A percentile compares a stretch with the other conserved stretches of the same genome.
These are phyloP conservation scores for Pseudonitzschia delicatissima DNA, from an alignment of 108 stramenopile species.

Conservation along the genomic window DNA sequence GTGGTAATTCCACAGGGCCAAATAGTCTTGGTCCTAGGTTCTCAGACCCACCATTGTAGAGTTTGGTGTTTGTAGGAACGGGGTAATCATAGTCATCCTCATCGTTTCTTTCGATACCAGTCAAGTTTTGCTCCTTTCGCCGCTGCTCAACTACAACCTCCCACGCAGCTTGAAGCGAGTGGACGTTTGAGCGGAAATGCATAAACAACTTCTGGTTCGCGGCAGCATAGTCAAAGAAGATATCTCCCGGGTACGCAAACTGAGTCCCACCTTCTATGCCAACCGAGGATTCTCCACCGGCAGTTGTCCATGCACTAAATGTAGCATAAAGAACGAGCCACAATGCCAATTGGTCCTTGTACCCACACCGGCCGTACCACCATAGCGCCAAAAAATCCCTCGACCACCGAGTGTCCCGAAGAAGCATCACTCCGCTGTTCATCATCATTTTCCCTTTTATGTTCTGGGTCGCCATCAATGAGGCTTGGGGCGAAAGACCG, in stretches of 20 bases:
- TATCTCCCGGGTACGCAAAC: background rate
- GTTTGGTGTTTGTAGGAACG: background rate
- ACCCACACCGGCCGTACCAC: background rate
- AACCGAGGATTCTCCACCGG: too few species aligned
- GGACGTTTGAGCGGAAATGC: background rate
- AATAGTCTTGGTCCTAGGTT: background rate
- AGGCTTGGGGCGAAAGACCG: background rate
- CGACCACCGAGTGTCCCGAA: background rate
- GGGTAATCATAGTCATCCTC: background rate
- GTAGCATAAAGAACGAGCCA: background rate
- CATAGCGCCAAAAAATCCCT: background rate
- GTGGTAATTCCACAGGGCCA: constrained; percentile 2
- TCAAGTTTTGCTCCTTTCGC: background rate
- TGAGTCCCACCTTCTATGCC: background rate
- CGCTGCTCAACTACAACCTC: background rate
- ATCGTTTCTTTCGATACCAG: background rate
- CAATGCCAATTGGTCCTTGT: background rate
- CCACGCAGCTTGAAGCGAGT: background rate
- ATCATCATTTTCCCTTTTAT: constrained; percentile 2
- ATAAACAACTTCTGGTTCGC: background rate
- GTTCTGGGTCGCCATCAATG: constrained; percentile 1
- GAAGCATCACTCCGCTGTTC: constrained; percentile 2
- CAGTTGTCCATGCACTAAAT: constrained; percentile 5
- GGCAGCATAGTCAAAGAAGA: background rate
- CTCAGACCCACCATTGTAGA: background rate